Evolutionary conservation across 1,284 basidiomycete species (phyloP), one percentile per base, ranked within the genome.

Genomic region (Bondarzewia mesenterica): DNA sequence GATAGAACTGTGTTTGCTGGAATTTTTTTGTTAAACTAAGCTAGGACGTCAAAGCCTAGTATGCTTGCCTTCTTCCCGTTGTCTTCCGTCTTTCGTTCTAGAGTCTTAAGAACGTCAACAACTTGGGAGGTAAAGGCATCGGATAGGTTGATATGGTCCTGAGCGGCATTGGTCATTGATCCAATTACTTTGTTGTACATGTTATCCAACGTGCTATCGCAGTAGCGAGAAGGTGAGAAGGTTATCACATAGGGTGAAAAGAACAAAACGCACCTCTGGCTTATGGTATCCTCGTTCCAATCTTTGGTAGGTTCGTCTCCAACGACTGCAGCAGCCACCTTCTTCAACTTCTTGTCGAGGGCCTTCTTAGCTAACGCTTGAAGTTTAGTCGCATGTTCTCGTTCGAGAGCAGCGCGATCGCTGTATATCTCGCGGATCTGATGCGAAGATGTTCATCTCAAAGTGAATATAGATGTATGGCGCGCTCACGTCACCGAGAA

Each of bases 381-480:
- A 16, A 89, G 68, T 58, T 85, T 89, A 16, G 65, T 60, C 1
- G 85, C 82, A 60, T 88, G 89, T 58, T 91, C 86, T 46, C 80
- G 77, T 62, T 91, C 88, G 12, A 90, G 67, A 12, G 70, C 72
- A 15, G 69, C 78, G 38, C 82, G 73, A 47, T 84, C 83, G 46
- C 72, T 70, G 59, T 87, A 81, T 42, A 89, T 60, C 42, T 89
- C 85, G 46, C 85, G 77, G 46, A 84, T 73, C 85, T 89, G 57
- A 26, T 15, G 18, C 21, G 14, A 37, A 10, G n/a, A n/a, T 8
- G 35, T 41, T 38, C 36, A 40, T 43, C 32, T 49, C 45, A 42
- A 7, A n/a, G 42, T 27, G 15, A 43, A 14, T 43, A 14, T 23
- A n/a, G 26, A 25, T n/a, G 23, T 4, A 20, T 5, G 18, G 21